Evolutionary conservation across 2,329 filamentous ascomycete species (phyloP).

Genomic region (Paecilomyces sp.): DNA sequence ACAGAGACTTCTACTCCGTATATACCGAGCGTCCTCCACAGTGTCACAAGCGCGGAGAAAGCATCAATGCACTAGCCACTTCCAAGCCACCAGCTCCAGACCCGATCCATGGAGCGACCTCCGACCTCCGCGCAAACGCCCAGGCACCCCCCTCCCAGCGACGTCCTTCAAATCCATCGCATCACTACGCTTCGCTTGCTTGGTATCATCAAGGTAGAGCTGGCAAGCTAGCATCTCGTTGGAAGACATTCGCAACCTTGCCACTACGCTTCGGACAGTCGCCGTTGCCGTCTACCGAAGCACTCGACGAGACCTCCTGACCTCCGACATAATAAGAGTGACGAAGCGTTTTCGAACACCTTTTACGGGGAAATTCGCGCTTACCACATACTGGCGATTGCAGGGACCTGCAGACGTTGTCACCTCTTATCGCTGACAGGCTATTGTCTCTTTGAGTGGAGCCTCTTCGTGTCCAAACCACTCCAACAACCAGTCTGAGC

Average conservation of each 20-base stretch:
- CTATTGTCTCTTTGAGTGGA: background rate
- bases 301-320: background rate
- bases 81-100: background rate
- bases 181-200: background rate
- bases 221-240: background rate
- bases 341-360: background rate
- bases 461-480: background rate
- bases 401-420: background rate
- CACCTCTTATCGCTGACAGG: background rate
- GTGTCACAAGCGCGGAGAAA: background rate
- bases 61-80: background rate
- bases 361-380: background rate
- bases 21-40: no score
- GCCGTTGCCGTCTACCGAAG: background rate
- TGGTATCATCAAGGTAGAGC: background rate
- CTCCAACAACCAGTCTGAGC: background rate
- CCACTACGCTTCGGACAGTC: background rate
- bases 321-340: background rate
- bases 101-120: background rate
- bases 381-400: background rate
- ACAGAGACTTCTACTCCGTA: no score
- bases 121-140: background rate
- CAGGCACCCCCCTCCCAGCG: background rate
- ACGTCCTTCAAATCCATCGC: background rate
- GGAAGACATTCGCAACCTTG: background rate